phyloP scores from a whole-genome alignment of 1,139 yeast genomes.

The Protomyces gravidus region DNA sequence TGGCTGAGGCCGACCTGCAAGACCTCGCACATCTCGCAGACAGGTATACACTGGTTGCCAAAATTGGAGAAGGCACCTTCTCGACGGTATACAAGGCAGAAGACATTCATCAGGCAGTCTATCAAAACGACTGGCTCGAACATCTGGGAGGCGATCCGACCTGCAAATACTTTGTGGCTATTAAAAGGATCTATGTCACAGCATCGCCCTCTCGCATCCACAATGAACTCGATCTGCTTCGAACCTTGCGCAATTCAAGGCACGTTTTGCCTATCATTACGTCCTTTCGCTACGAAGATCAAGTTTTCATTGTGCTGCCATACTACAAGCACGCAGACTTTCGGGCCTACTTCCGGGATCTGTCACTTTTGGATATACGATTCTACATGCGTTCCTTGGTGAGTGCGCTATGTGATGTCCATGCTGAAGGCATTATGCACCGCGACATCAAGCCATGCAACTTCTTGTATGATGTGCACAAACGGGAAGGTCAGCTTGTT shows the following conservation, averaged over 20 bases:
- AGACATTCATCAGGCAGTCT: constrained; percentile 45
- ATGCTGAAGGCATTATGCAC: constrained; percentile 71
- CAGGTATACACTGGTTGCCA: constrained; percentile 65
- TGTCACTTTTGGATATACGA: constrained; percentile 74
- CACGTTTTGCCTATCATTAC: constrained; percentile 86
- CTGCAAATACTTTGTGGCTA: constrained; percentile 63
- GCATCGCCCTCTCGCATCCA: constrained; percentile 87
- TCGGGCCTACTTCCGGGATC: constrained; percentile 67
- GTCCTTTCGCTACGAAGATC: constrained; percentile 81
- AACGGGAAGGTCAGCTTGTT: constrained; percentile 75
- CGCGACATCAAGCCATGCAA: constrained; percentile 81
- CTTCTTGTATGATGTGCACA: constrained; percentile 71
- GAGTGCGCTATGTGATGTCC: constrained; percentile 70
- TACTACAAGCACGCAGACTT: constrained; percentile 89
- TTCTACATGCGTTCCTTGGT: constrained; percentile 75
- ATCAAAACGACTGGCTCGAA: constrained; percentile 34
- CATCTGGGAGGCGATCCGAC: constrained; percentile 5
- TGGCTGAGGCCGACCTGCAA: not conserved
- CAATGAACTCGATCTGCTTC: constrained; percentile 75
- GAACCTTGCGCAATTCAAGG: constrained; percentile 61
- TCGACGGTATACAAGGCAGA: constrained; percentile 87
- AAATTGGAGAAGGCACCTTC: constrained; percentile 90
- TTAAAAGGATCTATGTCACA: constrained; percentile 89
- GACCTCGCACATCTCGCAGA: constrained; percentile 1
- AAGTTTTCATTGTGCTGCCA: constrained; percentile 87